A percentile compares a stretch with the other conserved stretches of the same genome.
These are phyloP conservation scores for Trichoderma sp. DNA, from an alignment of 2,329 filamentous ascomycete species.

Conservation along the genomic window DNA sequence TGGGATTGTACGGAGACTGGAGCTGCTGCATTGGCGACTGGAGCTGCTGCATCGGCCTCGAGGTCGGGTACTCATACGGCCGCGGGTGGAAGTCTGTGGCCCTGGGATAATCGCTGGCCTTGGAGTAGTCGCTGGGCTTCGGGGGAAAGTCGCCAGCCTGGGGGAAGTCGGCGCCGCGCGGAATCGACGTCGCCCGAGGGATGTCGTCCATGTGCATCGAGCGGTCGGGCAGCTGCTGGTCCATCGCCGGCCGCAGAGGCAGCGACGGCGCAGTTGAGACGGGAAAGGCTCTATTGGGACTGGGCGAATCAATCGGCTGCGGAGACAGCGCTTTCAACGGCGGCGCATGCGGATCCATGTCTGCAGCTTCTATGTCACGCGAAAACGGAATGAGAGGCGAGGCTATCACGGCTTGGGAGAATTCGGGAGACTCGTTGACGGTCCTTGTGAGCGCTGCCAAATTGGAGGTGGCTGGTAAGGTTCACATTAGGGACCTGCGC, in stretches of 20 bases:
- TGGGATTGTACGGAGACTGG: constrained; percentile 13
- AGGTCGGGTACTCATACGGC: constrained; percentile 15
- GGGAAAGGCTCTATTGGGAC: constrained; percentile 8
- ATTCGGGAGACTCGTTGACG: neutral
- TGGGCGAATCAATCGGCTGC: constrained; percentile 21
- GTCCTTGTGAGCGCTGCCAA: neutral
- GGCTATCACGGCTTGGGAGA: neutral
- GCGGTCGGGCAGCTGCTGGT: constrained; percentile 31
- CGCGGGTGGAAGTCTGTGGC: constrained; percentile 16
- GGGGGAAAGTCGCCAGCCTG: constrained; percentile 17
- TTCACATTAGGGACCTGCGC: neutral
- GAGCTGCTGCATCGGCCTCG: constrained; percentile 17
- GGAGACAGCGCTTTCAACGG: constrained; percentile 19
- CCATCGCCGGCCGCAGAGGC: constrained; percentile 29
- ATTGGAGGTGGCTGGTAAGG: constrained; percentile 25
- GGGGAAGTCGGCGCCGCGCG: constrained; percentile 24
- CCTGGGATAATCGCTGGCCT: neutral
- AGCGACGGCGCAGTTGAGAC: constrained; percentile 18
- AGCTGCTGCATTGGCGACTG: constrained; percentile 22
- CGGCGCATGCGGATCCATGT: constrained; percentile 21
- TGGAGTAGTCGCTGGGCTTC: neutral
- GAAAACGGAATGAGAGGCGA: neutral
- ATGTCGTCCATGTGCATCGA: constrained; percentile 28
- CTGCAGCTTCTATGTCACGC: constrained; percentile 13
- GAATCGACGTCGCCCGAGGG: constrained; percentile 16